Evolutionary conservation across 352 stramenopile genomes (phyloP).

Genomic region (Aphanomyces stellatus): DNA sequence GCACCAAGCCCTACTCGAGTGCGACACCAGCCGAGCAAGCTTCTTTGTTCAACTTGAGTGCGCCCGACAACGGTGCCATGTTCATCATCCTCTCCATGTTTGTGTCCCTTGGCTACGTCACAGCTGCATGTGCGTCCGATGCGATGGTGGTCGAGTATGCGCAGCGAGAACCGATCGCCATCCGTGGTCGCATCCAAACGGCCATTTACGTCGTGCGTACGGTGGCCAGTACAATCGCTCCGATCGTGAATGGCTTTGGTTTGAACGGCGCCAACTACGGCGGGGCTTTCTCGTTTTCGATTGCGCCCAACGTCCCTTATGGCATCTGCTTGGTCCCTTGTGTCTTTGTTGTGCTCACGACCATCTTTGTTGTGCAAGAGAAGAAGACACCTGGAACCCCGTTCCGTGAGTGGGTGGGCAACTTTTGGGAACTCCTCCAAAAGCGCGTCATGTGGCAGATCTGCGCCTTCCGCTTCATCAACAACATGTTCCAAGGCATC

Average conservation of each 20-base stretch:
- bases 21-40: too few species aligned
- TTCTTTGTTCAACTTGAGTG: too few species aligned
- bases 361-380: constrained; percentile 30
- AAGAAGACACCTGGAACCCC: background rate
- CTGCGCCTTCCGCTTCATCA: constrained; percentile 55
- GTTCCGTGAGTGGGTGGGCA: constrained; percentile 30
- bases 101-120: constrained; percentile 27
- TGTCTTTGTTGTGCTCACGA: constrained; percentile 28
- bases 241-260: constrained; percentile 32
- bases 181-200: too few species aligned
- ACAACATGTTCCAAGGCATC: constrained; percentile 49
- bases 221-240: constrained; percentile 12
- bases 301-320: constrained; percentile 32
- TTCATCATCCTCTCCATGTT: background rate
- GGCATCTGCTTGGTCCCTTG: constrained; percentile 40
- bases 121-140: too few species aligned
- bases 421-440: constrained; percentile 48
- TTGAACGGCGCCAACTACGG: constrained; percentile 51
- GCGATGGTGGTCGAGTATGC: too few species aligned
- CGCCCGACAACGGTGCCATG: background rate
- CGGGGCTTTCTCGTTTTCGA: constrained; percentile 41
- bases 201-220: too few species aligned
- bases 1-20: background rate
- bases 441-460: constrained; percentile 56
- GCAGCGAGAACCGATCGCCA: too few species aligned